Conservation (phyloP, 2,329 filamentous ascomycete genomes). For the Pestalotiopsis sp. region DNA sequence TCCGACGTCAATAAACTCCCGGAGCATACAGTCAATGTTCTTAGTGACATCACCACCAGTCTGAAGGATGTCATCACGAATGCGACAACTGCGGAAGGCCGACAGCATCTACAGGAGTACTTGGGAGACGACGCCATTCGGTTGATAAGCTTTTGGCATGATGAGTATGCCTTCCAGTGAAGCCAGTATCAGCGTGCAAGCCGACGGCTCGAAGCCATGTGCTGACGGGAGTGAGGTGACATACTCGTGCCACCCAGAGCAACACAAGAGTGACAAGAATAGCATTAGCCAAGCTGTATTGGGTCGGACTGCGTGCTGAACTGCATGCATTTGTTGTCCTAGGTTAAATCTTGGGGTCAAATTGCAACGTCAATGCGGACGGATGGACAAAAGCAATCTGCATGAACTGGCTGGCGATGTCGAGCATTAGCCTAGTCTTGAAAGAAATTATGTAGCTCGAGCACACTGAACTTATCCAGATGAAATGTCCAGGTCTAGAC, state of each 20-base stretch:
- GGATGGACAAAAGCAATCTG: background rate
- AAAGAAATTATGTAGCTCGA: background rate
- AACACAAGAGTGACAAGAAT: background rate
- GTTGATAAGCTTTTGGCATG: slow-evolving; percentile 29
- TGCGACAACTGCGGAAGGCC: slow-evolving; percentile 23
- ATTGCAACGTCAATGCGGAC: background rate
- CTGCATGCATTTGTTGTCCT: background rate
- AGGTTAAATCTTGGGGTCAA: background rate
- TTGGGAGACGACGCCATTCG: slow-evolving; percentile 29
- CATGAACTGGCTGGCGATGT: background rate
- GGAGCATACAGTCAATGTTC: slow-evolving; percentile 32
- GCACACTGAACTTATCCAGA: too few species aligned
- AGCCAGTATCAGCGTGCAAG: background rate
- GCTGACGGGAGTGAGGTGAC: background rate
- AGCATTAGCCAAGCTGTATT: background rate
- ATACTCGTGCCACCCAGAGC: background rate
- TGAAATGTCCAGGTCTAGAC: too few species aligned
- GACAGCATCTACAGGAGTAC: slow-evolving; percentile 24
- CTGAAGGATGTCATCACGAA: slow-evolving; percentile 33
- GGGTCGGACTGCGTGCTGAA: background rate
- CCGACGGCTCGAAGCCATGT: background rate
- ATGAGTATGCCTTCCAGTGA: slow-evolving; percentile 31
- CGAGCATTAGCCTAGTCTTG: background rate
- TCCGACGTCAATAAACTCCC: slow-evolving; percentile 27
- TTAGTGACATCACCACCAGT: slow-evolving; percentile 32